Evolutionary conservation across 345 rosid species (phyloP), one percentile per base, ranked within the genome.

Genomic region (Pugionium cornutum): DNA sequence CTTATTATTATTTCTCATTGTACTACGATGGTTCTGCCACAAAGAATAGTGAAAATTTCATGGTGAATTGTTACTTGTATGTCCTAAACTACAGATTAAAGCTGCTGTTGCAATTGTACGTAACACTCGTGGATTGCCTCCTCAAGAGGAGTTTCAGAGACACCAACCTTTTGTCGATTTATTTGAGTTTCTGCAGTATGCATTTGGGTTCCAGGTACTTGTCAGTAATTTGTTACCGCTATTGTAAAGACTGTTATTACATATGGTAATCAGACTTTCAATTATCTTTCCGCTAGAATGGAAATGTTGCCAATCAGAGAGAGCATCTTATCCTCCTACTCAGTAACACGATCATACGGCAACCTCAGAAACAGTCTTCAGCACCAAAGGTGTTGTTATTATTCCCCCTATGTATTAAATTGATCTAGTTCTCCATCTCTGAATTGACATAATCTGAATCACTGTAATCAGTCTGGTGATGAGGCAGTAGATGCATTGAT

Each of bases 311-410:
- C 58, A 92, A 92, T 69, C 98, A 92, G 75, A 84, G 96, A 81
- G 98, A 92, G 80, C 94, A 92, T 84, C 70, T 92, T 54, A 80
- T 89, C 73, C 84, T 92, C 65, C 96, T 92, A 39, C 85, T 92
- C 53, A 91, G 97, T 59, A 89, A 86, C 72, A 55, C 72, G 68
- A 83, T 81, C 32, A 73, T 72, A 67, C 82, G 94, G 60, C 86
- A 82, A 59, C 79, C 77, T 74, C 78, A 77, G 54, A 83, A 84
- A 75, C 87, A 80, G 69, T 29, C 79, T 49, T 56, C 84, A 48
- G 48, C 63, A 63, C 45, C 76, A 1, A 86, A 87, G 91, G 97
- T 92, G 46, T 66, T 70, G 63, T 66, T 41, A 56, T 44, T 44
- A 37, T 53, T 75, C 29, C 31, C 36, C 47, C 58, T 58, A 59